phyloP scores from a whole-genome alignment of 495 filamentous ascomycete species.

The Daldinia loculata region DNA sequence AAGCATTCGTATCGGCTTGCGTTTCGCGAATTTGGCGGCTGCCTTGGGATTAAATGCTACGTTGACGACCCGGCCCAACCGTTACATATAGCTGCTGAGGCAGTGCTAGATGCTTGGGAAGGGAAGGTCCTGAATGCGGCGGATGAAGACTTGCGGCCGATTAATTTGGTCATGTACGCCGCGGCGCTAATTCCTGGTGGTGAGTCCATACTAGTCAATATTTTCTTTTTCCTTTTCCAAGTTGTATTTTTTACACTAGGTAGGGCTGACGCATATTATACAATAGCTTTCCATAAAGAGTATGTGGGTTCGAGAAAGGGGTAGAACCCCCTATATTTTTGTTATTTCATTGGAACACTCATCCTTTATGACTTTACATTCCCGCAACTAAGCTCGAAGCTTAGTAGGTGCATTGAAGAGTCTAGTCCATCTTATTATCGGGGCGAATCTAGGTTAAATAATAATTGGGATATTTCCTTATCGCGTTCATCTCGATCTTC shows the following conservation, averaged over 20 bases:
- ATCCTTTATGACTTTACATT: too few relatives aligned
- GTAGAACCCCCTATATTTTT: background rate
- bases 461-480: too few relatives aligned
- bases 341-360: too few relatives aligned
- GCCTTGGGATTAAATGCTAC: constrained; percentile 65
- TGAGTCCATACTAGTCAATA: constrained; percentile 47
- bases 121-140: constrained; percentile 53
- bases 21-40: constrained; percentile 71
- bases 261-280: background rate
- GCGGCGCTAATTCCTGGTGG: constrained; percentile 69
- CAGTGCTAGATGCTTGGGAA: constrained; percentile 64
- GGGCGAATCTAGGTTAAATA: too few relatives aligned
- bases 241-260: background rate
- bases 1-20: constrained; percentile 54
- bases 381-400: too few relatives aligned
- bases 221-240: background rate
- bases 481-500: too few relatives aligned
- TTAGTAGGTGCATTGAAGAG: too few relatives aligned
- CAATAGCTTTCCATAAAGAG: constrained; percentile 18
- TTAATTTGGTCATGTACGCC: constrained; percentile 73
- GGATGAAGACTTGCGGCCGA: constrained; percentile 63
- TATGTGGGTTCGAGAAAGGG: background rate
- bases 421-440: too few relatives aligned
- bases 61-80: constrained; percentile 53
- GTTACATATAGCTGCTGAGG: constrained; percentile 52